Evolutionary conservation across 208 protist genomes (phyloP), one percentile per base, ranked within the genome.

Genomic region (Trypanosoma cruzi): DNA sequence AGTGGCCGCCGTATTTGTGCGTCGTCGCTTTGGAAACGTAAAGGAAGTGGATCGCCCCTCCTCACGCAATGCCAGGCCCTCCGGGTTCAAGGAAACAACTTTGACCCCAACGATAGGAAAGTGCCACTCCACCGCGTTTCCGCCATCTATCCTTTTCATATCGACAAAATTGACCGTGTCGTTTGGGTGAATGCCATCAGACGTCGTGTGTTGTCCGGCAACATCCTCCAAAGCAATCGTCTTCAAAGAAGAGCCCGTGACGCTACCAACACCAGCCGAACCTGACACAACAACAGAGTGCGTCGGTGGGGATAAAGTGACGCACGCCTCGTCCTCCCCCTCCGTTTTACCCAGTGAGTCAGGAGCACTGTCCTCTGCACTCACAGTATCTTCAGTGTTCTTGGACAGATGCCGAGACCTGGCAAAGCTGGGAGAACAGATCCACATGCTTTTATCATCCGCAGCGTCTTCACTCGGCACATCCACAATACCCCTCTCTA

Each of bases 51-150:
- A 26, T 29, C 4, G 22, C 11, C 32, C 4, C 40, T 13, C 40
- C 40, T 53, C 34, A 32, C 16, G 14, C 20, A 13, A 14, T 20
- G 13, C 18, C 31, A 26, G 2, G 14, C 8, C n/a, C 7, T 68
- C 34, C 22, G 18, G 4, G 58, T 48, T 42, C 26, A 74, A 40
- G 7, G 61, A 32, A 63, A 74, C 60, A 54, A 74, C 53, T 2
- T 49, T 20, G 44, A 74, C 34, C 13, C 61, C 69, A 16, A 74
- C 8, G 36, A 74, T 50, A 29, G 69, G 69, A 7, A 74, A 11
- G 22, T 29, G 50, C 18, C 40, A 26, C 36, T 54, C 36, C 0
- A 53, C 11, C 14, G 36, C n/a, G 58, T 34, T 34, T 11, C 3
- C 24, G 13, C 42, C 22, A 22, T 49, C 20, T 4, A 2, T 8